Percentiles rank a stretch among this genome's conserved stretches.
Conservation (phyloP, 805 yeast species). For the Candida coquimbonensis region DNA sequence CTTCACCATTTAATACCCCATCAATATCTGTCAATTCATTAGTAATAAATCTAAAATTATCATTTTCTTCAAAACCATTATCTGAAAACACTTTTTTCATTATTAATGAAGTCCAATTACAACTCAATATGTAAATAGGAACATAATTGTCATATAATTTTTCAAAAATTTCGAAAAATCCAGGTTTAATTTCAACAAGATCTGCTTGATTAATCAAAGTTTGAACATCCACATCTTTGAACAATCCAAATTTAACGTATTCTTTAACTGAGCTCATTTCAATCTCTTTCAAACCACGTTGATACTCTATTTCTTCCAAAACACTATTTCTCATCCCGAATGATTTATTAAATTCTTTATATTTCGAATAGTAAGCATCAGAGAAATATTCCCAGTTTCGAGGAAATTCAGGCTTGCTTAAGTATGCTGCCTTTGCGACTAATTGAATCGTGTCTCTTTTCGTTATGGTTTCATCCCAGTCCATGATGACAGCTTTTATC, state of each 20-base stretch:
- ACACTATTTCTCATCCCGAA: conserved; percentile 29
- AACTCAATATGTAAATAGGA: conserved; percentile 44
- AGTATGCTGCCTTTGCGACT: conserved; percentile 43
- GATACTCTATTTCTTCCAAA: conserved; percentile 38
- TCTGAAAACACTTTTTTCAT: conserved; percentile 29
- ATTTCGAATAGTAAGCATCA: conserved; percentile 34
- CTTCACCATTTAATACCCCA: conserved; percentile 23
- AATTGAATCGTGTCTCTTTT: conserved; percentile 44
- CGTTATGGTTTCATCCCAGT: conserved; percentile 67
- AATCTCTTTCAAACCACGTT: conserved; percentile 35
- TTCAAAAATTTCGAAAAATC: conserved; percentile 51
- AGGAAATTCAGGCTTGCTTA: conserved; percentile 27
- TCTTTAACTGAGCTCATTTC: conserved; percentile 44
- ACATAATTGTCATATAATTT: conserved; percentile 11
- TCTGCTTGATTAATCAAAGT: conserved; percentile 30
- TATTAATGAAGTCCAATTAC: conserved; percentile 53
- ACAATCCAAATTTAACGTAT: conserved; percentile 31
- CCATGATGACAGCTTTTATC: conserved; percentile 34
- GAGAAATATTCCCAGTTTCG: conserved; percentile 39
- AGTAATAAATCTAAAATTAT: conserved; percentile 30
- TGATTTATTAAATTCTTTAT: conserved; percentile 23
- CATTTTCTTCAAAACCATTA: conserved; percentile 16
- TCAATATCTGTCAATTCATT: conserved; percentile 43
- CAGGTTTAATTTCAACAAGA: conserved; percentile 53
- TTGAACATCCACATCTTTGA: conserved; percentile 31